These are phyloP conservation scores for Penicillium sp. DNA, from an alignment of 2,329 filamentous ascomycete species.

Conservation along the genomic window DNA sequence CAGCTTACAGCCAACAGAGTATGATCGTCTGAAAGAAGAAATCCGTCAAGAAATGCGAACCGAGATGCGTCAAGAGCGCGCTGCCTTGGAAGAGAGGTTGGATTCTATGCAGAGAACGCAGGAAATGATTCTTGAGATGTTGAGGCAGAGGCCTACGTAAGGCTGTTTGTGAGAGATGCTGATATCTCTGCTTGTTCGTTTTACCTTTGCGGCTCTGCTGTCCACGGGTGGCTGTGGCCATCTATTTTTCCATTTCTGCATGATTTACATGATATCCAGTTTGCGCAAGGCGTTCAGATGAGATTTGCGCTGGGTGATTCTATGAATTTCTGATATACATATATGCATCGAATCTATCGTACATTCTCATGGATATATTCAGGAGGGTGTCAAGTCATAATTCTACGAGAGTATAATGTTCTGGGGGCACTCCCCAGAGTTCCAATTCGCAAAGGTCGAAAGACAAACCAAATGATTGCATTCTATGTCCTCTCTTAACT, in stretches of 20 bases:
- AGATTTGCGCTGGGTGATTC: background rate
- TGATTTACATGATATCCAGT: slow-evolving; percentile 28
- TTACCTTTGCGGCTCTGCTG: background rate
- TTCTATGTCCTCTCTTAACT: background rate
- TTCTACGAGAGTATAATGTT: background rate
- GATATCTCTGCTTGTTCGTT: background rate
- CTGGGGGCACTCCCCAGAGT: background rate
- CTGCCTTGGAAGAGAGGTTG: slow-evolving; percentile 35
- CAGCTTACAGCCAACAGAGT: slow-evolving; percentile 5
- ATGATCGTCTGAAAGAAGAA: slow-evolving; percentile 32
- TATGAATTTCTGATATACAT: too few relatives aligned
- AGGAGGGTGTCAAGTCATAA: background rate
- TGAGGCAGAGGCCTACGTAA: slow-evolving; percentile 36
- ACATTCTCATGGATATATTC: background rate
- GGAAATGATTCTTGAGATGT: slow-evolving; percentile 42
- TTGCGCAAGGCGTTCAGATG: slow-evolving; percentile 1
- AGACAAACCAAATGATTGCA: background rate
- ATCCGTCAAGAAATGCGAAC: slow-evolving; percentile 33
- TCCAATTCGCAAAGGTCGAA: background rate
- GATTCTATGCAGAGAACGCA: slow-evolving; percentile 41
- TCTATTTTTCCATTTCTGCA: slow-evolving; percentile 5
- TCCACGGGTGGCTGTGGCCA: too few relatives aligned
- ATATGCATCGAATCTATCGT: background rate
- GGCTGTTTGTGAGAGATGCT: background rate
- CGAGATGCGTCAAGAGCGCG: slow-evolving; percentile 34